phyloP scores from a whole-genome alignment of 352 stramenopile species.

The Pythium folliculosum region DNA sequence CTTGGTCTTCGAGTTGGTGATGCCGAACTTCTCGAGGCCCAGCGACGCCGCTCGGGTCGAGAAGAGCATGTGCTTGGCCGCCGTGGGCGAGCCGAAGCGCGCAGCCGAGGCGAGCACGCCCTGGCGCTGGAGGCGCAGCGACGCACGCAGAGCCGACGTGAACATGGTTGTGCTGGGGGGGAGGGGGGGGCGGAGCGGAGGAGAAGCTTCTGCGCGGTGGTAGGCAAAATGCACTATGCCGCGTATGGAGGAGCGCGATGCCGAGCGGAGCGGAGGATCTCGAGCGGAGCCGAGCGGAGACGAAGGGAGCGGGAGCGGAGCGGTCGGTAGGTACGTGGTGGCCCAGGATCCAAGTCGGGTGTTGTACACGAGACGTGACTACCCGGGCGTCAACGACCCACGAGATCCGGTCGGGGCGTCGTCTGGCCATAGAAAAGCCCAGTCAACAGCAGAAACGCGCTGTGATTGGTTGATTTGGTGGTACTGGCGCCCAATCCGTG shows the following conservation, averaged over 20 bases:
- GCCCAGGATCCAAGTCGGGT: not conserved
- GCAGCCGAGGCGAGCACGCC: slow-evolving; percentile 36
- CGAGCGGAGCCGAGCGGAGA: too few relatives aligned
- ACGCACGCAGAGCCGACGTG: slow-evolving; percentile 55
- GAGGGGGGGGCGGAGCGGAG: not conserved
- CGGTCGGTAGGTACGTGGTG: slow-evolving; percentile 7
- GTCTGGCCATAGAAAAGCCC: slow-evolving; percentile 18
- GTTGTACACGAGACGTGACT: slow-evolving; percentile 23
- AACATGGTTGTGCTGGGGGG: slow-evolving; percentile 45
- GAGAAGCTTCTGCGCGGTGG: slow-evolving; percentile 21
- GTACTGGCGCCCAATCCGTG: slow-evolving; percentile 15
- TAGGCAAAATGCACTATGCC: slow-evolving; percentile 32
- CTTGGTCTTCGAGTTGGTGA: slow-evolving; percentile 88
- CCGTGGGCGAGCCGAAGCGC: slow-evolving; percentile 27
- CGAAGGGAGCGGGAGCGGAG: not conserved
- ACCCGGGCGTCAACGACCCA: slow-evolving; percentile 15
- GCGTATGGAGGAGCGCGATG: too few relatives aligned
- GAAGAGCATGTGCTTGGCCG: slow-evolving; percentile 40
- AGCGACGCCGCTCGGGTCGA: slow-evolving; percentile 50
- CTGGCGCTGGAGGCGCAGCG: slow-evolving; percentile 57
- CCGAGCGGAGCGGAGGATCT: too few relatives aligned
- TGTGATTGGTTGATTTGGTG: slow-evolving; percentile 24
- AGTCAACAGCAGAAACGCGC: not conserved
- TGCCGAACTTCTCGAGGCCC: slow-evolving; percentile 88
- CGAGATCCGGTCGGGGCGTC: slow-evolving; percentile 20